Evolutionary conservation across 2,329 filamentous ascomycete species (phyloP).

Genomic region (Neonectria magnoliae): DNA sequence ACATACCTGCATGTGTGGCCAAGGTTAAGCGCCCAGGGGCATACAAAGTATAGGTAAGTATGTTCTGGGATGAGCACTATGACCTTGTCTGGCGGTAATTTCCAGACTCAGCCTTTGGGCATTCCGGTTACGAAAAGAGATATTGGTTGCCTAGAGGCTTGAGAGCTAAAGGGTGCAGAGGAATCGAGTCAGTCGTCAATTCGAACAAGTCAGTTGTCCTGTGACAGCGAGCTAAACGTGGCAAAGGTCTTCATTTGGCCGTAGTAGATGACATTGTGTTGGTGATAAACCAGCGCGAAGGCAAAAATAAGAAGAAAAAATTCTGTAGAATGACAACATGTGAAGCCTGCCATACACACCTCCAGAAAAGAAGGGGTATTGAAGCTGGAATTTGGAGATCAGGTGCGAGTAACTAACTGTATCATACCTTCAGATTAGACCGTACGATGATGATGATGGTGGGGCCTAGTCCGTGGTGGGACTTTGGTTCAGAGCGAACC

Average conservation of each 20-base stretch:
- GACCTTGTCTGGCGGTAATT: slow-evolving; percentile 81
- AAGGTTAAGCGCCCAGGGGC: slow-evolving; percentile 66
- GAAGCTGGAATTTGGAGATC: neutral
- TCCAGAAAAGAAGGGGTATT: neutral
- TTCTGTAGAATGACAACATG: neutral
- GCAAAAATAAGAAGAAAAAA: neutral
- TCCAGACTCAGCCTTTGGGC: slow-evolving; percentile 60
- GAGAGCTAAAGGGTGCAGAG: slow-evolving; percentile 82
- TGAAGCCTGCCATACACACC: neutral
- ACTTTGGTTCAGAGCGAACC: slow-evolving; percentile 7
- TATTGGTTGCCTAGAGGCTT: slow-evolving; percentile 88
- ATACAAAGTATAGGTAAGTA: slow-evolving; percentile 60
- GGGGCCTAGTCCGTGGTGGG: neutral
- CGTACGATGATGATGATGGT: slow-evolving; percentile 21
- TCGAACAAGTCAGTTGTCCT: slow-evolving; percentile 37
- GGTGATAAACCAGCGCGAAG: neutral
- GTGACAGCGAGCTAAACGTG: slow-evolving; percentile 31
- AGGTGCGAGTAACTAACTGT: neutral
- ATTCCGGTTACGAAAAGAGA: slow-evolving; percentile 65
- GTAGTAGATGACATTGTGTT: slow-evolving; percentile 36
- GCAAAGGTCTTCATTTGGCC: slow-evolving; percentile 16
- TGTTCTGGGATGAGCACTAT: slow-evolving; percentile 79
- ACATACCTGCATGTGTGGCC: slow-evolving; percentile 74
- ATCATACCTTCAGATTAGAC: neutral
- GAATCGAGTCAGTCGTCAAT: slow-evolving; percentile 63